Evolutionary conservation across 2,329 filamentous ascomycete genomes (phyloP).

Genomic region (Fusarium heterosporum): DNA sequence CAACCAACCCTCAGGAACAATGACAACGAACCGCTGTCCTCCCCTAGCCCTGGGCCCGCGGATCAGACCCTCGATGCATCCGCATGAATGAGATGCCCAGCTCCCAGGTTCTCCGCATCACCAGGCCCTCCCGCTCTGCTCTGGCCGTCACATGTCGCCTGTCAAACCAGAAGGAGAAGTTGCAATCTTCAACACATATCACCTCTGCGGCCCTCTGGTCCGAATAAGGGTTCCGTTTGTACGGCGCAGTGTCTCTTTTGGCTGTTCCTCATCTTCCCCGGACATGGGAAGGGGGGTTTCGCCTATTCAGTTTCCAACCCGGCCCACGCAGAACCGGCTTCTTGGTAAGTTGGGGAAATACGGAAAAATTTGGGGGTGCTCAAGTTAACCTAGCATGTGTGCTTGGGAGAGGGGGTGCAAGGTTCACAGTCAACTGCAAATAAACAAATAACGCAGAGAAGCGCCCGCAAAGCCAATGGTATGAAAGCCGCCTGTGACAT

Average conservation of each 20-base stretch:
- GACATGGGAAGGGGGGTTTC: slow-evolving; percentile 27
- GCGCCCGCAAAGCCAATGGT: slow-evolving; percentile 8
- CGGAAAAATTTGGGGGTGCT: slow-evolving; percentile 35
- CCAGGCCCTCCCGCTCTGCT: slow-evolving; percentile 27
- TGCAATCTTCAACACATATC: slow-evolving; percentile 18
- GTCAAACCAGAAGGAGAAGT: slow-evolving; percentile 34
- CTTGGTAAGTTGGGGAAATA: slow-evolving; percentile 40
- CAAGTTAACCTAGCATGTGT: background rate
- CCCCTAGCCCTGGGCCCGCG: slow-evolving; percentile 25
- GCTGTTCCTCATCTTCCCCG: slow-evolving; percentile 34
- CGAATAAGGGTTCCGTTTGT: slow-evolving; percentile 26
- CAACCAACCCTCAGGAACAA: slow-evolving; percentile 28
- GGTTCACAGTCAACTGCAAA: slow-evolving; percentile 17
- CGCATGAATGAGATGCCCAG: slow-evolving; percentile 36
- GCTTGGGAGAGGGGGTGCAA: slow-evolving; percentile 3
- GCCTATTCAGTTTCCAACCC: slow-evolving; percentile 13
- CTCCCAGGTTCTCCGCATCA: slow-evolving; percentile 43
- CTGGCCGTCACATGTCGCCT: slow-evolving; percentile 38
- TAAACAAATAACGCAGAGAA: slow-evolving; percentile 4
- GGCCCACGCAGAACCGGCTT: slow-evolving; percentile 24
- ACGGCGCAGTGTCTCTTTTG: slow-evolving; percentile 41
- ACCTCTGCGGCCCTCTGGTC: slow-evolving; percentile 38
- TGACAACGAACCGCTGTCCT: slow-evolving; percentile 2
- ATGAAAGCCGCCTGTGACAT: slow-evolving; percentile 23
- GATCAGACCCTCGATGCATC: slow-evolving; percentile 38